phyloP scores from a whole-genome alignment of 129 eudicot genomes.

The Pulicaria dysenterica region DNA sequence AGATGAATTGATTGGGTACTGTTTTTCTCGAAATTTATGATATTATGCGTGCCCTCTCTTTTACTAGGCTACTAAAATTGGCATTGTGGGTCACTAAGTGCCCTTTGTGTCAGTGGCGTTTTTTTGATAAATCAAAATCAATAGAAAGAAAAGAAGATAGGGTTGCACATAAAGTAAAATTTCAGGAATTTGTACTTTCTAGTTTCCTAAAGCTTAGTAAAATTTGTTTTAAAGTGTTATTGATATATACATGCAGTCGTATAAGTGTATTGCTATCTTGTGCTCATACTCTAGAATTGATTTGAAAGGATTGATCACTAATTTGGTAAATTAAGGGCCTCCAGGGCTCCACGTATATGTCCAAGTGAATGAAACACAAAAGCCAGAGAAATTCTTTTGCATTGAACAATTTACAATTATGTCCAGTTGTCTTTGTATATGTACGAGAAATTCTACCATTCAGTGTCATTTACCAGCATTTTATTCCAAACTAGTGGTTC shows the following conservation, averaged over 20 bases:
- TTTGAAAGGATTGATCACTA: too few relatives aligned
- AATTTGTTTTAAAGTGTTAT: background rate
- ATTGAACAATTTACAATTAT: too few relatives aligned
- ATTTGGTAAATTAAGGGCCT: too few relatives aligned
- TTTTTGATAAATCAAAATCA: background rate
- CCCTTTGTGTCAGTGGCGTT: background rate
- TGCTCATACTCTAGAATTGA: too few relatives aligned
- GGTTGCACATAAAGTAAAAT: background rate
- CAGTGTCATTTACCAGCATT: too few relatives aligned
- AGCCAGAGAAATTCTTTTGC: too few relatives aligned
- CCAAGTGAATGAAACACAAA: too few relatives aligned
- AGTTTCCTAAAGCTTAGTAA: background rate
- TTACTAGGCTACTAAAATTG: background rate
- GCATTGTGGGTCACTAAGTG: conserved; percentile 2
- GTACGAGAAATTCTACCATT: too few relatives aligned
- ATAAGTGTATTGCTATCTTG: background rate
- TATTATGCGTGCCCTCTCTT: background rate
- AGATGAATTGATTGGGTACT: conserved; percentile 91
- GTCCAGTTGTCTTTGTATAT: too few relatives aligned
- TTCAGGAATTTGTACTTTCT: background rate
- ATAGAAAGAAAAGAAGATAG: background rate
- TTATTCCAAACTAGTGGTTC: too few relatives aligned
- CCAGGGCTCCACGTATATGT: too few relatives aligned
- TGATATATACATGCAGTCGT: conserved; percentile 1
- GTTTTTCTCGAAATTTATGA: conserved; percentile 28